Conservation (phyloP, 768 basidiomycete species). For the Pulveroboletus ravenelii region DNA sequence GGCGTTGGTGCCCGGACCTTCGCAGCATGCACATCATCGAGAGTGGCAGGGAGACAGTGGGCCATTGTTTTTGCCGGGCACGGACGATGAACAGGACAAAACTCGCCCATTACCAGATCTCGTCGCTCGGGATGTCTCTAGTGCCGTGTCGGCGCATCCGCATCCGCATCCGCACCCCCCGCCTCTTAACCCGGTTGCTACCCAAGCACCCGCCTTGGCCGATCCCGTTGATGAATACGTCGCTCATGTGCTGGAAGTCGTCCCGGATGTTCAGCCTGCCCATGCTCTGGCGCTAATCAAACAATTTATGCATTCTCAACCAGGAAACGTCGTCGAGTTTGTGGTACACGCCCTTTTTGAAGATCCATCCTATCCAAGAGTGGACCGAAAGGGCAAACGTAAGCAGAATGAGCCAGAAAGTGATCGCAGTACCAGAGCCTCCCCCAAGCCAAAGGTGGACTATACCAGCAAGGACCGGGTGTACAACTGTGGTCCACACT, state of each 20-base stretch:
- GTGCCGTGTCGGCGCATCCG: neutral
- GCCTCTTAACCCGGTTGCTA: conserved; percentile 1
- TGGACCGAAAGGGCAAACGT: conserved; percentile 45
- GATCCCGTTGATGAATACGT: conserved; percentile 31
- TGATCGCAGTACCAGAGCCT: conserved; percentile 14
- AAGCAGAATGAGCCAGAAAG: conserved; percentile 32
- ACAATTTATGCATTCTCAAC: conserved; percentile 35
- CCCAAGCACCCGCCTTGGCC: conserved; percentile 6
- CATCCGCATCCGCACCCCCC: neutral
- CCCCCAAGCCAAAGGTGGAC: conserved; percentile 47
- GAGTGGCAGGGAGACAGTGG: neutral
- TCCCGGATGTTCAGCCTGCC: conserved; percentile 64
- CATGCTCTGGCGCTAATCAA: conserved; percentile 49
- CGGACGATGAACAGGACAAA: conserved; percentile 30
- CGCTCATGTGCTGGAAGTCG: conserved; percentile 57
- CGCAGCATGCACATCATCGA: conserved; percentile 4
- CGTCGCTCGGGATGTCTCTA: neutral
- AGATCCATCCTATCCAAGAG: conserved; percentile 53
- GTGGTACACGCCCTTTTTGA: conserved; percentile 64
- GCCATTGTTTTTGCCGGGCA: conserved; percentile 37
- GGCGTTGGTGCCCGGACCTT: conserved; percentile 10
- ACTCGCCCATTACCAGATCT: neutral
- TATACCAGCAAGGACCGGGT: conserved; percentile 47
- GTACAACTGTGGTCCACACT: conserved; percentile 39
- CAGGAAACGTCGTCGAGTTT: conserved; percentile 41